Evolutionary conservation across 1,284 basidiomycete genomes (phyloP).

Genomic region (Trametes pubescens): DNA sequence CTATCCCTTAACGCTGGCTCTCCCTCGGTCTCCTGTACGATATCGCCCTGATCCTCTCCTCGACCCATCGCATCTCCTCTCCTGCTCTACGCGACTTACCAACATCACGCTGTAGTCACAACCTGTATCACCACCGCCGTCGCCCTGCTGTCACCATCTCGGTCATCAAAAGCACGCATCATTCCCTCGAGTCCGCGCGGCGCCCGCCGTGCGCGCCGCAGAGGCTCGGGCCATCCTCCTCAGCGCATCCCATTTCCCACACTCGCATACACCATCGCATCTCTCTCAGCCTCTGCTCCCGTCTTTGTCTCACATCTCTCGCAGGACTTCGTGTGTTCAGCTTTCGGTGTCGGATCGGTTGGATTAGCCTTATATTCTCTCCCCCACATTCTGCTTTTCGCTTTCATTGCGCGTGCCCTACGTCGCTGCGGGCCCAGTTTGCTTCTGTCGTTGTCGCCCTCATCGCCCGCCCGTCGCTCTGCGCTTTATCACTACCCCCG

Average conservation of each 20-base stretch:
- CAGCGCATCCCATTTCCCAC: conserved; percentile 15
- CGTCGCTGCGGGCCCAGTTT: not conserved
- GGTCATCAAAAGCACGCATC: conserved; percentile 32
- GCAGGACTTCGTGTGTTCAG: conserved; percentile 26
- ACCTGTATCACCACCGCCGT: conserved; percentile 26
- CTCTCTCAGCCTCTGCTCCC: conserved; percentile 2
- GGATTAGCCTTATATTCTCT: conserved; percentile 15
- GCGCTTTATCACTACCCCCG: conserved; percentile 15
- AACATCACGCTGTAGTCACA: conserved; percentile 25
- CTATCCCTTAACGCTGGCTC: conserved; percentile 13
- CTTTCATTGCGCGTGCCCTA: conserved; percentile 1
- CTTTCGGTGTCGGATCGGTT: conserved; percentile 32
- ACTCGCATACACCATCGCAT: conserved; percentile 28
- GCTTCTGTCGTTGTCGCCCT: conserved; percentile 22
- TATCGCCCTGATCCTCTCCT: conserved; percentile 10
- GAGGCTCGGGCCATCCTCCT: conserved; percentile 17
- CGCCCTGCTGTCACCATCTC: conserved; percentile 27
- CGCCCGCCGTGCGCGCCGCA: conserved; percentile 15
- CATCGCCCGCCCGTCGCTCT: conserved; percentile 13
- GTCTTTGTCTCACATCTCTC: conserved; percentile 5
- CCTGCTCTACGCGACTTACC: conserved; percentile 8
- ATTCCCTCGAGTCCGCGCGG: conserved; percentile 16
- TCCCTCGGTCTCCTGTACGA: conserved; percentile 24
- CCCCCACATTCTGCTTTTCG: conserved; percentile 3
- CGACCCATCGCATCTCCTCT: not conserved